These are phyloP conservation scores for Ustilago crameri DNA, from an alignment of 1,284 basidiomycete species.

Conservation along the genomic window DNA sequence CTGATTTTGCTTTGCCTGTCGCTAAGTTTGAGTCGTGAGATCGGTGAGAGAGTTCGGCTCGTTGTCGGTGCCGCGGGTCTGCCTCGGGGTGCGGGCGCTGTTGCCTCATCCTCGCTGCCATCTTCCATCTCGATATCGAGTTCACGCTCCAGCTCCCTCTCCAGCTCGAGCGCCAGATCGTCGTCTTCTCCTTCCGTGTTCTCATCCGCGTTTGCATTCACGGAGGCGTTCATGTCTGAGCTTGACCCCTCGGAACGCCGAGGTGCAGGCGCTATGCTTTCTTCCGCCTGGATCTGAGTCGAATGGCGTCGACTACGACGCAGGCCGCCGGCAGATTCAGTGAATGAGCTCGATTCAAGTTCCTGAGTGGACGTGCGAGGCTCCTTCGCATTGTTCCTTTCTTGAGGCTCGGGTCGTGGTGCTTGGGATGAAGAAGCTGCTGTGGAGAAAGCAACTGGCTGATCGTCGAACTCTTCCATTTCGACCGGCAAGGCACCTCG, in stretches of 20 bases:
- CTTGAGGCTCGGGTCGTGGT: no score
- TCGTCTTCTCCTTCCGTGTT: conserved; percentile 22
- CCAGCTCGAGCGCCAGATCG: conserved; percentile 39
- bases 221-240: neutral
- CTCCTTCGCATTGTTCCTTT: no score
- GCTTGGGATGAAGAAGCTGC: neutral
- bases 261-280: neutral
- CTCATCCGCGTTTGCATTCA: neutral
- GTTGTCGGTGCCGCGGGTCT: neutral
- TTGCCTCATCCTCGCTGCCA: conserved; percentile 3
- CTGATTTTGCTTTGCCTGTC: conserved; percentile 19
- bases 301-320: conserved; percentile 6
- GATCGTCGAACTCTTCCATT: conserved; percentile 40
- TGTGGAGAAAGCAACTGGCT: neutral
- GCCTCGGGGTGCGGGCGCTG: neutral
- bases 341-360: neutral
- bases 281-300: conserved; percentile 25
- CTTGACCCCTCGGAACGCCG: neutral
- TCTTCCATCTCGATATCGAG: conserved; percentile 32
- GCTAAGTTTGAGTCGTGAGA: conserved; percentile 22
- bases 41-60: conserved; percentile 18
- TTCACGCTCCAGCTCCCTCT: conserved; percentile 41
- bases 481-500: conserved; percentile 28
- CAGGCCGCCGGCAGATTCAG: conserved; percentile 9
- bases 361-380: neutral